Evolutionary conservation across 805 yeast species (phyloP).

Genomic region (Ogataea saltuana): DNA sequence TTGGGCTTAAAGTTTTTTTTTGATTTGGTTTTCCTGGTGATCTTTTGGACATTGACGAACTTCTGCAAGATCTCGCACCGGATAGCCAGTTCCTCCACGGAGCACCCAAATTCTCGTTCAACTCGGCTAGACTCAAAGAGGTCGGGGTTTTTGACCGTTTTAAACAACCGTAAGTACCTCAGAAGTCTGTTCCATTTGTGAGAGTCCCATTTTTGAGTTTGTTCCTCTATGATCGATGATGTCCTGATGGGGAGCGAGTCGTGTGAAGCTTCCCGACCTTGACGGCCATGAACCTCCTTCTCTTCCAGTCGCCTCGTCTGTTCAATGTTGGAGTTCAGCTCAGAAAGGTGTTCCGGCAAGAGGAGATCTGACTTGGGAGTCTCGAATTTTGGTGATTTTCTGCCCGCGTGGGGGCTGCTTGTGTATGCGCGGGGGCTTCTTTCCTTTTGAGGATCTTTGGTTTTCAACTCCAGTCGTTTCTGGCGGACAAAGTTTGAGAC

Average conservation of each 20-base stretch:
- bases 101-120: constrained; percentile 25
- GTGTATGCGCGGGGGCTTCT: no score
- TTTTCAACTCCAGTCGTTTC: constrained; percentile 16
- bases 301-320: neutral
- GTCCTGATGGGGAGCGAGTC: no score
- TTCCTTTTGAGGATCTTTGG: neutral
- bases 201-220: constrained; percentile 23
- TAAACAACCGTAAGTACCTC: constrained; percentile 24
- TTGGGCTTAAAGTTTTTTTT: neutral
- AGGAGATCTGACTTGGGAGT: neutral
- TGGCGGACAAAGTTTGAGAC: constrained; percentile 26
- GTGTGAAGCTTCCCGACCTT: no score
- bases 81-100: constrained; percentile 24
- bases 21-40: constrained; percentile 9
- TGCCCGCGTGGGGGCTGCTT: constrained; percentile 3
- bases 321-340: neutral
- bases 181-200: constrained; percentile 28
- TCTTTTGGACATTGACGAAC: constrained; percentile 23
- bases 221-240: no score
- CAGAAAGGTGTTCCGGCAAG: neutral
- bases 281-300: neutral
- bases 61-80: constrained; percentile 24
- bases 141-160: constrained; percentile 16
- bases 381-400: no score
- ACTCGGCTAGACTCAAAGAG: constrained; percentile 18